These are phyloP conservation scores for Epichloe bromicola DNA, from an alignment of 2,329 filamentous ascomycete genomes.

Conservation along the genomic window DNA sequence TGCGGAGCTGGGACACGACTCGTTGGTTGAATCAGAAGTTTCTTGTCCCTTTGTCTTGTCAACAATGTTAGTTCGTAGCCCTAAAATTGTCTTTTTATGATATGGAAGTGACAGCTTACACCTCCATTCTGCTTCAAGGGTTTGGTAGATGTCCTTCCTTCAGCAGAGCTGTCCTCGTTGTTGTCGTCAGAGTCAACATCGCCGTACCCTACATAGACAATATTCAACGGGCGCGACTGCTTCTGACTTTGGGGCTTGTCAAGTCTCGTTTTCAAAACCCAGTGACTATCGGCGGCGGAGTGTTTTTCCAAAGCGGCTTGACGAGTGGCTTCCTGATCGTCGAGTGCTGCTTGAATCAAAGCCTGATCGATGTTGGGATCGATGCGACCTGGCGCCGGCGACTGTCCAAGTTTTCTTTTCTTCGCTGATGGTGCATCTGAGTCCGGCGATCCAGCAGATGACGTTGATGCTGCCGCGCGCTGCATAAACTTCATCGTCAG, in stretches of 20 bases:
- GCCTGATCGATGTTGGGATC: slow-evolving; percentile 37
- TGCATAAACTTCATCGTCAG: slow-evolving; percentile 98
- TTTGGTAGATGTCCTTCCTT: slow-evolving; percentile 24
- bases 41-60: slow-evolving; percentile 5
- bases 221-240: slow-evolving; percentile 30
- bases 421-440: slow-evolving; percentile 45
- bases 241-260: slow-evolving; percentile 13
- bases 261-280: slow-evolving; percentile 49
- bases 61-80: background rate
- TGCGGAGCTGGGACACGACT: slow-evolving; percentile 10
- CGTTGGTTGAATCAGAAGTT: slow-evolving; percentile 14
- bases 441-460: slow-evolving; percentile 30
- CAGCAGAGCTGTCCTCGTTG: slow-evolving; percentile 20
- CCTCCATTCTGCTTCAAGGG: slow-evolving; percentile 15
- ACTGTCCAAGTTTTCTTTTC: slow-evolving; percentile 40
- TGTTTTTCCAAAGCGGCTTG: slow-evolving; percentile 48
- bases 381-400: slow-evolving; percentile 23
- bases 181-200: slow-evolving; percentile 32
- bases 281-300: slow-evolving; percentile 58
- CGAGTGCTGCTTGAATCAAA: slow-evolving; percentile 49
- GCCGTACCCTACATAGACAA: slow-evolving; percentile 47
- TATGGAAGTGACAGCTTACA: slow-evolving; percentile 10
- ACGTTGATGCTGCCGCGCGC: slow-evolving; percentile 55
- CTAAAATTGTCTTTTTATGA: background rate
- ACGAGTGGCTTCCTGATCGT: slow-evolving; percentile 53